Percentiles rank a stretch among this genome's conserved stretches.
Conservation (phyloP, 1,139 yeast genomes). For the Ashbya aceris region DNA sequence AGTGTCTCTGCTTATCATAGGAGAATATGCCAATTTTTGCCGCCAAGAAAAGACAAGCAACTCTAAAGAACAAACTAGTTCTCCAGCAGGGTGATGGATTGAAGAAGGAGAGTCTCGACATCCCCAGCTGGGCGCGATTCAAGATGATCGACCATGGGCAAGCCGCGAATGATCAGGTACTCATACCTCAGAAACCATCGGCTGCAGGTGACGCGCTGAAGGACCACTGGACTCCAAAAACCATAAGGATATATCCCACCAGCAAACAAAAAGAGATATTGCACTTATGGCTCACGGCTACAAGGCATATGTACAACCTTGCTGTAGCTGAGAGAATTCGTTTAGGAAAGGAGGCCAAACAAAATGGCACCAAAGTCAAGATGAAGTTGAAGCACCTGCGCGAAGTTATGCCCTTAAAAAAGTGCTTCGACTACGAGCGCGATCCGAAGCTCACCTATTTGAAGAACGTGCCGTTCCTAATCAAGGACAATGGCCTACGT, state of each 20-base stretch:
- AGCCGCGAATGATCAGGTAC: slow-evolving; percentile 2
- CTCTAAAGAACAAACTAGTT: background rate
- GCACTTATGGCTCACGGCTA: slow-evolving; percentile 1
- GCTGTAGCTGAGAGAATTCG: slow-evolving; percentile 2
- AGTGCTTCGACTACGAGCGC: background rate
- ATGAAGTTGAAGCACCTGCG: slow-evolving; percentile 1
- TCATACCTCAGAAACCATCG: background rate
- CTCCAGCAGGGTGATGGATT: slow-evolving; percentile 2
- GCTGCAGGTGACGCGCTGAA: background rate
- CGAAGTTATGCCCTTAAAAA: slow-evolving; percentile 2
- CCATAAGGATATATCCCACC: slow-evolving; percentile 2
- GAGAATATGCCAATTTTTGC: slow-evolving; percentile 2
- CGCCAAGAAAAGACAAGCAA: slow-evolving; percentile 3
- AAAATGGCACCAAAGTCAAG: slow-evolving; percentile 1
- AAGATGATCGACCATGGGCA: slow-evolving; percentile 1
- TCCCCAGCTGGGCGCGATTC: slow-evolving; percentile 3
- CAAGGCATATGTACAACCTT: slow-evolving; percentile 3
- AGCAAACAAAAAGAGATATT: background rate
- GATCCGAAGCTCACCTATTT: background rate
- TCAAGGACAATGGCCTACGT: slow-evolving; percentile 3
- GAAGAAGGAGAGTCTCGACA: slow-evolving; percentile 1
- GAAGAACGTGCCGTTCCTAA: slow-evolving; percentile 1
- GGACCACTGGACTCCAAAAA: slow-evolving; percentile 1
- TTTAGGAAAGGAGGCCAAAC: slow-evolving; percentile 2
- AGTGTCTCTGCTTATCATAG: no score